Evolutionary conservation across 805 yeast species (phyloP), one percentile per base, ranked within the genome.

Genomic region (Teunomyces funiuensis): DNA sequence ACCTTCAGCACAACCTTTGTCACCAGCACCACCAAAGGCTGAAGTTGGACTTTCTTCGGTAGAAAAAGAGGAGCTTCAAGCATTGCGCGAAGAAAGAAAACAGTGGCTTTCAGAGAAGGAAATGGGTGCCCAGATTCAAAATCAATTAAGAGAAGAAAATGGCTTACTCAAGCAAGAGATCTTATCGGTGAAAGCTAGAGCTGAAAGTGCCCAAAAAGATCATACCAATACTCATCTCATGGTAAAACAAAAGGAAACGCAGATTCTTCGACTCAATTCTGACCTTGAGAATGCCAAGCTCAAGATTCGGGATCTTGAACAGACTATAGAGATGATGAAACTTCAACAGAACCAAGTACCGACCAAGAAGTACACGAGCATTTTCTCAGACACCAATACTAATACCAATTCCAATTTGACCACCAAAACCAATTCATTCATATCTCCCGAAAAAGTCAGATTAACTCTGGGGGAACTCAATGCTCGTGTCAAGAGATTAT

Each of bases 171-270:
- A 53, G 43, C 59, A 60, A 44, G 65, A 63, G 30, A 33, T 62
- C 17, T 39, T 53, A 3, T 49, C 45, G 17, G 31, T 57, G 15
- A 49, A 65, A 51, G 39, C 50, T 33, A 44, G 67, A 42, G 44
- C 68, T 10, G 80, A 76, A 14, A 66, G 57, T 39, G 54, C 75
- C 33, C 69, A 69, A 46, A 77, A 73, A 36, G 82, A 79, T 37
- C 71, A 73, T 37, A 77, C 82, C 2, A 70, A 69, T 29, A 70
- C 74, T 36, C 65, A 66, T 33, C 65, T 83, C 51, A 66, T 73
- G 41, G 56, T 78, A 17, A 83, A 83, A 57, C 81, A 86, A 23
- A 81, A 79, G 48, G 93, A 86, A 37, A 79, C 87, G 0, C 88
- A 83, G 55, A 59, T 86, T 6, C 67, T 74, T 31, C 65, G 93